Base-by-base conservation (phyloP, 768 basidiomycete species). In the Tylopilus rubrobrunneus region DNA sequence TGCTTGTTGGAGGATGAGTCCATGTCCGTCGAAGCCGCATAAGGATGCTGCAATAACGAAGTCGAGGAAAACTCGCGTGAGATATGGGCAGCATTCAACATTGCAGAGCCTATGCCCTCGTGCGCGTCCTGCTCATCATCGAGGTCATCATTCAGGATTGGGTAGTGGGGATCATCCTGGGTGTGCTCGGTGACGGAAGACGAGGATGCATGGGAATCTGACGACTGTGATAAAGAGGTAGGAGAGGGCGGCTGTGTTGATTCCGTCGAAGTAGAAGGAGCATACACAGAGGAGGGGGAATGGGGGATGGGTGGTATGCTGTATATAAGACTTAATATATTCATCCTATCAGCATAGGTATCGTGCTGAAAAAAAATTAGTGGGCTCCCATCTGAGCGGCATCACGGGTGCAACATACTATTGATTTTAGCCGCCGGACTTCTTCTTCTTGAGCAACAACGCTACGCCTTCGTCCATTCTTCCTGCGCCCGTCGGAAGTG, bases 321-420 rank as follows among this genome's bases (percentile, higher is more conserved):
- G 75, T 93, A 93, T 57, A 92, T 92, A 59, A 90, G 78, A 62
- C 88, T 89, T 51, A 96, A 80, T 65, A 95, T 93, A 64, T 89
- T 88, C 87, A 96, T 92, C 48, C 93, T 83, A 70, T 96, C 91
- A 54, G 89, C 91, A 69, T 96, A 96, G 9, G 93, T 95, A 70
- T 96, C 93, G 67, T 95, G 93, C 92, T 94, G 68, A 40, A 58
- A 49, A 15, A 46, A 48, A 46, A 48, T 44, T 37, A 47, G 56
- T 62, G 29, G 71, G 67, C 28, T 33, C 43, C 21, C 53, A 55
- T 48, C 48, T 41, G 29, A 46, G 14, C 0, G 36, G 23, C 51
- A 57, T 55, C 49, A 56, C 31, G 54, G 46, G 67, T 31, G 48
- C 39, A n/a, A 78, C 92, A 75, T 72, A 92, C 92, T 60, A 96